Evolutionary conservation across 1,284 basidiomycete genomes (phyloP).

Genomic region (Waitea zeae): DNA sequence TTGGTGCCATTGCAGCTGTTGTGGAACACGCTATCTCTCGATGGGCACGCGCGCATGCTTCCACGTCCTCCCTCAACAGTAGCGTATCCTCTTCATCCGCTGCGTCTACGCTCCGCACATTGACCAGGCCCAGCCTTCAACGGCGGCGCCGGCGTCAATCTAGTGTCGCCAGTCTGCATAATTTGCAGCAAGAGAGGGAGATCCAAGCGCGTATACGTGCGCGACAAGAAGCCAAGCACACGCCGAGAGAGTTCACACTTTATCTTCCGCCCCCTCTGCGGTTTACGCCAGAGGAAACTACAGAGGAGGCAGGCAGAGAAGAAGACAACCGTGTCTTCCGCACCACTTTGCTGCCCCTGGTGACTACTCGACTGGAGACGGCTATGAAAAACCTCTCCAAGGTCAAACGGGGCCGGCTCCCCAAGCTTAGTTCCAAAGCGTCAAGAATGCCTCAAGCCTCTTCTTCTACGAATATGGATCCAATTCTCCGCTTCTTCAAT

Average conservation of each 20-base stretch:
- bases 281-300: too few relatives aligned
- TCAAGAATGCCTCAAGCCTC: too few relatives aligned
- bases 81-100: constrained; percentile 15
- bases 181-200: constrained; percentile 34
- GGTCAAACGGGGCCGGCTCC: too few relatives aligned
- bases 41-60: constrained; percentile 26
- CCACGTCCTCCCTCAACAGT: constrained; percentile 17
- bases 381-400: too few relatives aligned
- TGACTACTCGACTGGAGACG: constrained; percentile 36
- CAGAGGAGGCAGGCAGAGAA: too few relatives aligned
- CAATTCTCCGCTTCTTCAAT: too few relatives aligned
- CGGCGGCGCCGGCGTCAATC: constrained; percentile 24
- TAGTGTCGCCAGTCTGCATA: constrained; percentile 28
- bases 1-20: constrained; percentile 22
- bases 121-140: constrained; percentile 16
- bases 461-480: too few relatives aligned
- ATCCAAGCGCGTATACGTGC: constrained; percentile 41
- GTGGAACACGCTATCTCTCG: constrained; percentile 28
- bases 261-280: constrained; percentile 29
- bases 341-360: constrained; percentile 38
- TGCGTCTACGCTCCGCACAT: constrained; percentile 24
- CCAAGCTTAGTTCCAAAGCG: too few relatives aligned
- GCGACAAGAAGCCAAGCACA: constrained; percentile 35
- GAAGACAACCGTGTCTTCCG: constrained; percentile 25
- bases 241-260: constrained; percentile 48